These are phyloP conservation scores for Sugiyamaella pinicola DNA, from an alignment of 1,139 yeast genomes.

Conservation along the genomic window DNA sequence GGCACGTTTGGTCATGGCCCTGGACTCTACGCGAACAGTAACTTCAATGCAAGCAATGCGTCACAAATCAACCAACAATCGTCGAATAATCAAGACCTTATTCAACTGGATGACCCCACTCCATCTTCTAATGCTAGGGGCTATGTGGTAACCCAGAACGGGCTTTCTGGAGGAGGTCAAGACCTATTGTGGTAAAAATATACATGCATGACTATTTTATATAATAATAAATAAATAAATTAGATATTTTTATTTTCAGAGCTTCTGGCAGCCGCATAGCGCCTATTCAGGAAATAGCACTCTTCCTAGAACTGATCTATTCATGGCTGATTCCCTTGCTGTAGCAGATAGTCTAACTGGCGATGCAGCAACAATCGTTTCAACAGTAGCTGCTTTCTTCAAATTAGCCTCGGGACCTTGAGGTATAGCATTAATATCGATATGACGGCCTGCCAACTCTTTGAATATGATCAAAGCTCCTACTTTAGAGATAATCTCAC, in stretches of 20 bases:
- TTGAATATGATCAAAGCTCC: slow-evolving; percentile 76
- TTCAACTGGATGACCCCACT: slow-evolving; percentile 27
- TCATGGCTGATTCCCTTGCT: slow-evolving; percentile 4
- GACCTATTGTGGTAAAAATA: slow-evolving; percentile 31
- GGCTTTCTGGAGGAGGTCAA: slow-evolving; percentile 27
- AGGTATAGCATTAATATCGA: slow-evolving; percentile 57
- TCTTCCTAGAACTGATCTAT: not conserved
- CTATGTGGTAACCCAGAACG: slow-evolving; percentile 32
- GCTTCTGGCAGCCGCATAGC: not conserved
- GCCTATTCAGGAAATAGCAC: slow-evolving; percentile 8
- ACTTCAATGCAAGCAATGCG: slow-evolving; percentile 5
- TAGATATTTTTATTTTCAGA: not conserved
- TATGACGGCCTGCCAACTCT: slow-evolving; percentile 47
- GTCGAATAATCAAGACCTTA: slow-evolving; percentile 22
- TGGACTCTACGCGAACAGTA: slow-evolving; percentile 9
- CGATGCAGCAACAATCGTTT: slow-evolving; percentile 59
- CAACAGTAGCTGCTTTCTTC: slow-evolving; percentile 60
- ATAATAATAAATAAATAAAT: slow-evolving; percentile 7
- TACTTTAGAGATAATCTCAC: slow-evolving; percentile 80
- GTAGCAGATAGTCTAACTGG: slow-evolving; percentile 15
- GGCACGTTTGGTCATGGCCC: slow-evolving; percentile 13
- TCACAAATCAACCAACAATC: slow-evolving; percentile 11
- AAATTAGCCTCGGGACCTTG: slow-evolving; percentile 86
- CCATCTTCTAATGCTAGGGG: slow-evolving; percentile 14
- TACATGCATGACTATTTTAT: slow-evolving; percentile 3